These are phyloP conservation scores for Nyctanthes arbortristis DNA, from an alignment of 257 asterid species.

Conservation along the genomic window DNA sequence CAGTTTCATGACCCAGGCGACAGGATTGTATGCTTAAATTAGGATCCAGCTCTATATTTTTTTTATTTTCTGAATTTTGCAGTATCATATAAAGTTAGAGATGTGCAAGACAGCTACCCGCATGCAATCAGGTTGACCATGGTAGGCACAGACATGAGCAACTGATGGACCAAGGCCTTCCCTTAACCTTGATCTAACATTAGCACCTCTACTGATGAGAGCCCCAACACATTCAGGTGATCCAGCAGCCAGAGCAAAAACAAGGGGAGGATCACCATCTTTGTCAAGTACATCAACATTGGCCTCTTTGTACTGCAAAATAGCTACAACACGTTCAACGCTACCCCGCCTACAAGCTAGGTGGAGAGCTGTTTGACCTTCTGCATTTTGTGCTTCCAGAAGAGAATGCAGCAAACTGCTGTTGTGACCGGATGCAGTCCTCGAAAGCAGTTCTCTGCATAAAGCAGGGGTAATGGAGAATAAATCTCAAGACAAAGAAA, in stretches of 20 bases:
- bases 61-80: constrained; percentile 5
- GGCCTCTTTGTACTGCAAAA: constrained; percentile 75
- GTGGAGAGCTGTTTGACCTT: constrained; percentile 98
- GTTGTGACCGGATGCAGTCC: constrained; percentile 49
- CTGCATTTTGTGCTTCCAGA: constrained; percentile 87
- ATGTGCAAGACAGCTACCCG: constrained; percentile 54
- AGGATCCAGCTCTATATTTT: constrained; percentile 12
- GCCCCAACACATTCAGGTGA: constrained; percentile 95
- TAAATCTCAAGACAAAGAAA: constrained; percentile 22
- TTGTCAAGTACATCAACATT: constrained; percentile 89
- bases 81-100: constrained; percentile 15
- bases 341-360: constrained; percentile 97
- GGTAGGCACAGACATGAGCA: constrained; percentile 99
- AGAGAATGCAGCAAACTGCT: constrained; percentile 45
- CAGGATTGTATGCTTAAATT: constrained; percentile 7
- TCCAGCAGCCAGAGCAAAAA: constrained; percentile 98
- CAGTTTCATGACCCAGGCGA: neutral
- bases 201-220: constrained; percentile 77
- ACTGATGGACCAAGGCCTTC: constrained; percentile 98
- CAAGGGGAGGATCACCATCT: constrained; percentile 98
- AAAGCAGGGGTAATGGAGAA: constrained; percentile 21
- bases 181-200: constrained; percentile 89
- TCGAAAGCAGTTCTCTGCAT: constrained; percentile 73
- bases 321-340: constrained; percentile 82
- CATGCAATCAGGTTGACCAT: constrained; percentile 99